Base-by-base conservation (phyloP, 768 basidiomycete species). In the Psilocybe sp. region DNA sequence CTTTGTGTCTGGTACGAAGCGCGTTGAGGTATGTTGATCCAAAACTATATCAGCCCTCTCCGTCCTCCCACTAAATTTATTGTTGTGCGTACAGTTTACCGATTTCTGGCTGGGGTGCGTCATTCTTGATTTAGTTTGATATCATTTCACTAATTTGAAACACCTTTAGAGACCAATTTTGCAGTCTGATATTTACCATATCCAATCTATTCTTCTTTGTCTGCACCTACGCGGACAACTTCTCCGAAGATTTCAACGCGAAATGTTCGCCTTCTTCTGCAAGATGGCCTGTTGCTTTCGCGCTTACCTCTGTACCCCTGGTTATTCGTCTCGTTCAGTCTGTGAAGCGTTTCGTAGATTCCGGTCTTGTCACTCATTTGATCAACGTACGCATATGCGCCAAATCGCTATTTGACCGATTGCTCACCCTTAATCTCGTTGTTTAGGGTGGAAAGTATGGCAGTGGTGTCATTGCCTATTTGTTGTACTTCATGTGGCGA, bases 31-130 rank as follows among this genome's bases (percentile, higher is more conserved):
- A 55, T 48, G 76, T 60, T 23, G 43, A 23, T 34, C 32, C 40
- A 28, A 28, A 28, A n/a, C n/a, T n/a, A n/a, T 53, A 28, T 44
- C 11, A 20, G 2, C 15, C 35, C n/a, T 31, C 32, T 36, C 43
- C 41, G 44, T n/a, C 20, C 9, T 31, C 20, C 44, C 3, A 28
- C 28, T 58, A 31, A 52, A 53, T 52, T 56, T 44, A 28, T 14
- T 33, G 20, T 43, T 39, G 41, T 23, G 8, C 35, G 1, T 28
- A 28, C 49, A 89, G 84, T 93, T 93, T 63, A 69, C 84, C 13
- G 91, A 92, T 73, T 90, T 92, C 81, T 93, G 91, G 91, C 75
- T 92, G 64, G 91, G 89, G 88, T 89, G 65, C 47, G 78, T 61
- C 20, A 38, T 42, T 40, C 41, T 43, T 18, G 18, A 45, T 44